Conservation (phyloP, 768 basidiomycete species). For the Termitomyces heimii region DNA sequence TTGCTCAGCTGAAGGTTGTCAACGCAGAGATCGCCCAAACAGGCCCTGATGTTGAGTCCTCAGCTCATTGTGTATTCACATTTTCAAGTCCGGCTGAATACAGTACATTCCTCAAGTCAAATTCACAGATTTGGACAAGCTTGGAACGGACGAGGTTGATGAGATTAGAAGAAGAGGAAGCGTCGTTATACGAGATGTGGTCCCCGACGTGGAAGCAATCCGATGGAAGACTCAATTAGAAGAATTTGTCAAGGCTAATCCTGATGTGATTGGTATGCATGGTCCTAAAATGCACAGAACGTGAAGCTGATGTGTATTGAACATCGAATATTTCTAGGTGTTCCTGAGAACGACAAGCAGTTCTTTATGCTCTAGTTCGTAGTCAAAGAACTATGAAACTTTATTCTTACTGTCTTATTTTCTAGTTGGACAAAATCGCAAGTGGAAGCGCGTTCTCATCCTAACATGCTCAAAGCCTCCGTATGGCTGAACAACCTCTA, state of each 20-base stretch:
- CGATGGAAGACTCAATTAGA: slow-evolving; percentile 53
- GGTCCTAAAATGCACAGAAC: neutral
- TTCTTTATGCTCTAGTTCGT: slow-evolving; percentile 71
- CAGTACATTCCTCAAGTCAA: slow-evolving; percentile 61
- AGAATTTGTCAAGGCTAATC: slow-evolving; percentile 52
- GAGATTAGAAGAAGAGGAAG: slow-evolving; percentile 50
- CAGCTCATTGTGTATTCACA: neutral
- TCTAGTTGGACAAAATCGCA: slow-evolving; percentile 42
- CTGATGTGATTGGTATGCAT: slow-evolving; percentile 43
- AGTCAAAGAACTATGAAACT: neutral
- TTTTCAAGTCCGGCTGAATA: neutral
- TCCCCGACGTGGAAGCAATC: slow-evolving; percentile 48
- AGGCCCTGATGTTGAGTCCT: slow-evolving; percentile 41
- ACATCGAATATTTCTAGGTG: slow-evolving; percentile 26
- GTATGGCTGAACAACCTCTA: slow-evolving; percentile 66
- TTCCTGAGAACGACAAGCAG: slow-evolving; percentile 56
- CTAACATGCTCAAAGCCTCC: slow-evolving; percentile 52
- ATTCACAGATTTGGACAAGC: slow-evolving; percentile 44
- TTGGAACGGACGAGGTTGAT: slow-evolving; percentile 39
- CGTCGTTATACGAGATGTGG: slow-evolving; percentile 57
- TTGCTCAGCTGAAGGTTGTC: slow-evolving; percentile 40
- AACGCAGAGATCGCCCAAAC: slow-evolving; percentile 38
- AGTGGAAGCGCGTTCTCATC: slow-evolving; percentile 64
- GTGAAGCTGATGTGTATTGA: neutral
- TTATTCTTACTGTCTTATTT: neutral